These are phyloP conservation scores for Phytopythium sindhum DNA, from an alignment of 352 stramenopile genomes.

Conservation along the genomic window DNA sequence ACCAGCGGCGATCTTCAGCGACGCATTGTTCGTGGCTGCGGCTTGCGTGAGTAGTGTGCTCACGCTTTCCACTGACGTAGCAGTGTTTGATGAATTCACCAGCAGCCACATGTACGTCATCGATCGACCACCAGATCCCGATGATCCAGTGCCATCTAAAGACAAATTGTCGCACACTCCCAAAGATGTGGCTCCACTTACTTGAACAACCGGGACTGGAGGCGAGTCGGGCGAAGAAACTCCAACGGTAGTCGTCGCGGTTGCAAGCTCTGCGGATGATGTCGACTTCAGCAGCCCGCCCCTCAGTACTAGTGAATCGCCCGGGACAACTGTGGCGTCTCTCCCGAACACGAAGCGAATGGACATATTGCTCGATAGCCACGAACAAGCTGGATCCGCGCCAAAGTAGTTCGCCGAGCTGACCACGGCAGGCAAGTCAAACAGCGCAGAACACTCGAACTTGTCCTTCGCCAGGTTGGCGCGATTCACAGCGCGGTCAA, in stretches of 20 bases:
- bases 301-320: conserved; percentile 27
- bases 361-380: conserved; percentile 35
- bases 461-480: conserved; percentile 21
- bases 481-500: conserved; percentile 47
- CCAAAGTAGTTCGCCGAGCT: conserved; percentile 40
- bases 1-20: conserved; percentile 27
- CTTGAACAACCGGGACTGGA: conserved; percentile 34
- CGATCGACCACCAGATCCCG: conserved; percentile 45
- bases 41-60: conserved; percentile 22
- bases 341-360: conserved; percentile 51
- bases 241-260: conserved; percentile 20
- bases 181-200: conserved; percentile 45
- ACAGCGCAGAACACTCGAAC: conserved; percentile 50
- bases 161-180: conserved; percentile 59
- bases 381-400: conserved; percentile 30
- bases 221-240: conserved; percentile 35
- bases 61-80: conserved; percentile 17
- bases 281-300: conserved; percentile 55
- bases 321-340: conserved; percentile 36
- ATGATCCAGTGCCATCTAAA: conserved; percentile 49
- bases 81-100: conserved; percentile 14
- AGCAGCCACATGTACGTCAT: conserved; percentile 61
- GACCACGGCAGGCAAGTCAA: conserved; percentile 33
- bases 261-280: conserved; percentile 31
- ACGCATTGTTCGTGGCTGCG: conserved; percentile 28